Evolutionary conservation across 805 yeast species (phyloP).

Genomic region (Yarrowia hollandica): DNA sequence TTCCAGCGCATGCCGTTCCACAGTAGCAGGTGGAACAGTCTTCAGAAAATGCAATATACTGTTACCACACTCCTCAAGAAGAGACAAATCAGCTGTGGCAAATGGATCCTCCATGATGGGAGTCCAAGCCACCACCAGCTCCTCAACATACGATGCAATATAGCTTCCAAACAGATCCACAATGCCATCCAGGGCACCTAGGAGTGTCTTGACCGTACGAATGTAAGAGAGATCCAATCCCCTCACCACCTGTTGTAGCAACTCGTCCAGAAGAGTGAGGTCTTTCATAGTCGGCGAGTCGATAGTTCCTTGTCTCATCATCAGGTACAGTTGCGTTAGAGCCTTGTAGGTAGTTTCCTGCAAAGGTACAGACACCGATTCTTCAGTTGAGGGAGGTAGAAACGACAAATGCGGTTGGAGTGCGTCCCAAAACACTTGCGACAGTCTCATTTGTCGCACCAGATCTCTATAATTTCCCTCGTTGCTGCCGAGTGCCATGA

Average conservation of each 20-base stretch:
- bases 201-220: background rate
- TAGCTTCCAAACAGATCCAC: constrained; percentile 16
- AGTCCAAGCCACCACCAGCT: background rate
- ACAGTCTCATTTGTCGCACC: constrained; percentile 35
- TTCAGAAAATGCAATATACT: constrained; percentile 6
- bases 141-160: background rate
- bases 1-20: background rate
- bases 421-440: constrained; percentile 38
- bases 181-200: background rate
- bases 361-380: background rate
- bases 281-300: background rate
- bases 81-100: constrained; percentile 10
- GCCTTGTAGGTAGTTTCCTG: constrained; percentile 1
- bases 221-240: constrained; percentile 9
- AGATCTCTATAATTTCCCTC: constrained; percentile 11
- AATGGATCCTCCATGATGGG: constrained; percentile 19
- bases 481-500: constrained; percentile 30
- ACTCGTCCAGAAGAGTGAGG: constrained; percentile 3
- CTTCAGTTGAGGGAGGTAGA: constrained; percentile 39
- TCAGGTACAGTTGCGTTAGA: background rate
- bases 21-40: background rate
- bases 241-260: constrained; percentile 1
- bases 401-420: constrained; percentile 38
- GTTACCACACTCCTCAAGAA: background rate
- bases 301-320: background rate